Percentiles rank a stretch among this genome's conserved stretches.
phyloP scores from a whole-genome alignment of 2,329 filamentous ascomycete species.

The Alternaria gansuensis region DNA sequence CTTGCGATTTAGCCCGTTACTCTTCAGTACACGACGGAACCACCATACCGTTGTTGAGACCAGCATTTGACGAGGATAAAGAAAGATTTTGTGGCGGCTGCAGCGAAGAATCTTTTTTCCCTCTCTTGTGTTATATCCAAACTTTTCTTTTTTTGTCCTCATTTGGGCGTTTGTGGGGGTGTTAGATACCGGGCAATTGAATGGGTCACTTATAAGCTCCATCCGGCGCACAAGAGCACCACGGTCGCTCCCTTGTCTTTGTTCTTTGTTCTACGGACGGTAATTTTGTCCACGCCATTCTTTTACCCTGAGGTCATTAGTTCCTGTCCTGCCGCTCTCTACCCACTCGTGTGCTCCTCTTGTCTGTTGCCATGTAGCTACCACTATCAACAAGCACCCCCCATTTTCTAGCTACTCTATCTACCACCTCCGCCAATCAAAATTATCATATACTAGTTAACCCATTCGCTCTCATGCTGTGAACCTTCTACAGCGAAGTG shows the following conservation, averaged over 20 bases:
- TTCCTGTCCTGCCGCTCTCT: slow-evolving; percentile 23
- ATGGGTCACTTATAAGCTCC: slow-evolving; percentile 24
- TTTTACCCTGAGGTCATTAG: slow-evolving; percentile 22
- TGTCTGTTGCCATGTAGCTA: slow-evolving; percentile 12
- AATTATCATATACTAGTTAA: neutral
- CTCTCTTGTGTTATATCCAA: slow-evolving; percentile 22
- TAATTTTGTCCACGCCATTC: slow-evolving; percentile 32
- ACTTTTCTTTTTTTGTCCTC: slow-evolving; percentile 9
- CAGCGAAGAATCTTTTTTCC: slow-evolving; percentile 2
- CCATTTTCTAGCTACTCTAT: slow-evolving; percentile 15
- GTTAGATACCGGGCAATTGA: slow-evolving; percentile 33
- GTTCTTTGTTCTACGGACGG: slow-evolving; percentile 25
- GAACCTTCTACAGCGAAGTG: too few relatives aligned
- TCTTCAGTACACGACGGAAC: slow-evolving; percentile 26
- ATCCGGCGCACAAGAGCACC: slow-evolving; percentile 25
- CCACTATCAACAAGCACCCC: slow-evolving; percentile 9
- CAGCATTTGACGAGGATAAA: slow-evolving; percentile 19
- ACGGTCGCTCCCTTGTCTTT: slow-evolving; percentile 22
- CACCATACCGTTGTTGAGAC: slow-evolving; percentile 16
- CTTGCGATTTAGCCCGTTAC: slow-evolving; percentile 38
- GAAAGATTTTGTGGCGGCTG: slow-evolving; percentile 15
- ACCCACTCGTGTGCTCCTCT: slow-evolving; percentile 9
- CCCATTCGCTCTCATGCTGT: neutral
- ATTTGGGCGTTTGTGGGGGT: slow-evolving; percentile 23
- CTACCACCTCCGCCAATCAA: slow-evolving; percentile 15